Conservation (phyloP, 2,329 filamentous ascomycete species). For the Gnomoniopsis sp. region DNA sequence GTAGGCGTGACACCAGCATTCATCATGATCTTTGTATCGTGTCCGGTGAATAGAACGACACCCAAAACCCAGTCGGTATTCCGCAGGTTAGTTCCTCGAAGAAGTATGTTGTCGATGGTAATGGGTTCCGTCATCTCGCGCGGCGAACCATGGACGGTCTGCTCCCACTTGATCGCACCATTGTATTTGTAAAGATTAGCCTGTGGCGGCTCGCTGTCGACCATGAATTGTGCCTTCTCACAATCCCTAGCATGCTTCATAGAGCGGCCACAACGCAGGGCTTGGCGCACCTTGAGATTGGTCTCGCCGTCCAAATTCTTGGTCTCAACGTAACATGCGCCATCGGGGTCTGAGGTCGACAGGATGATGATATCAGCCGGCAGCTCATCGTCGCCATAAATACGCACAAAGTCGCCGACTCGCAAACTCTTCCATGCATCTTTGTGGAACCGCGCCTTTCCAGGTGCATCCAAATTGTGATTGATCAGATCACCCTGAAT, state of each 20-base stretch:
- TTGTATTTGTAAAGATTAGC: conserved; percentile 95
- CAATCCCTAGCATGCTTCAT: conserved; percentile 90
- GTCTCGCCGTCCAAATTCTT: conserved; percentile 98
- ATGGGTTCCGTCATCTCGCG: conserved; percentile 89
- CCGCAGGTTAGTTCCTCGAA: conserved; percentile 87
- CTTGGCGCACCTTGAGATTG: conserved; percentile 91
- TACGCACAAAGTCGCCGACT: conserved; percentile 92
- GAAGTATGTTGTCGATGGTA: conserved; percentile 88
- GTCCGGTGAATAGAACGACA: conserved; percentile 88
- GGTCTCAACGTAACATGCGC: conserved; percentile 95
- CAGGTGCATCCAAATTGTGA: conserved; percentile 58
- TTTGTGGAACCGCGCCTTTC: conserved; percentile 81
- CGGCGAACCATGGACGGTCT: conserved; percentile 61
- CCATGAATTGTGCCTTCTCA: conserved; percentile 79
- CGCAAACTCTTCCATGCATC: conserved; percentile 94
- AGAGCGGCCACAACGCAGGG: conserved; percentile 77
- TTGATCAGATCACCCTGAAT: conserved; percentile 67
- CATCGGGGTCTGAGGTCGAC: conserved; percentile 89
- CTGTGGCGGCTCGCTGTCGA: conserved; percentile 89
- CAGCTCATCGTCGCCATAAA: conserved; percentile 94
- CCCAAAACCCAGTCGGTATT: conserved; percentile 97
- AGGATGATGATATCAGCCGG: conserved; percentile 91
- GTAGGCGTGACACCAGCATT: conserved; percentile 94
- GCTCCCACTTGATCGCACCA: conserved; percentile 82
- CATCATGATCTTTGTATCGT: conserved; percentile 99